phyloP scores from a whole-genome alignment of 2,329 filamentous ascomycete species.

The Stemphylium beticola region DNA sequence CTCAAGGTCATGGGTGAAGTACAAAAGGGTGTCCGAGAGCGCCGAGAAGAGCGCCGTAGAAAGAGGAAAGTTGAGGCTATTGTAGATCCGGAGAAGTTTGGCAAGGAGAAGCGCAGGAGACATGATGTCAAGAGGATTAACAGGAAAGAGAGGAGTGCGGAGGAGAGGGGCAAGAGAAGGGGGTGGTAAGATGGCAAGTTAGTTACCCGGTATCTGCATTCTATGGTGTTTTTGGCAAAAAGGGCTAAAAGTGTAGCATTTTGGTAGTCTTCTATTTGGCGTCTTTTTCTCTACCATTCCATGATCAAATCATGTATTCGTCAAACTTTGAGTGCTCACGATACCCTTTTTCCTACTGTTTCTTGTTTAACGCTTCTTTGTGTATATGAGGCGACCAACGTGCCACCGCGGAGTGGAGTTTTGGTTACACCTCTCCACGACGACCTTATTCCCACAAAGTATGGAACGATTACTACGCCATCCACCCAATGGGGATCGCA shows the following conservation, averaged over 20 bases:
- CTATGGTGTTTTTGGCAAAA: neutral
- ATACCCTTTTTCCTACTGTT: no score
- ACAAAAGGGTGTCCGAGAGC: slow-evolving; percentile 72
- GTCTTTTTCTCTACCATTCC: no score
- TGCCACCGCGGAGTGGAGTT: no score
- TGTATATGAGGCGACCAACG: no score
- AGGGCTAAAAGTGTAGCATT: neutral
- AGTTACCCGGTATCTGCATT: neutral
- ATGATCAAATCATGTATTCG: no score
- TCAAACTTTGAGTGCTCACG: no score
- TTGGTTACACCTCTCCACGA: no score
- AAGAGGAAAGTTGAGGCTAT: slow-evolving; percentile 93
- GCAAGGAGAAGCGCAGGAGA: slow-evolving; percentile 78
- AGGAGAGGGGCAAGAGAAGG: slow-evolving; percentile 74
- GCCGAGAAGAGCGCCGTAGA: slow-evolving; percentile 73
- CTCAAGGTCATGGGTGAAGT: slow-evolving; percentile 75
- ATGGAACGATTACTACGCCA: no score
- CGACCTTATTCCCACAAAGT: no score
- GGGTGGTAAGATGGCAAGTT: slow-evolving; percentile 61
- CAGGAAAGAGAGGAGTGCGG: slow-evolving; percentile 76
- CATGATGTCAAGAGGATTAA: slow-evolving; percentile 59
- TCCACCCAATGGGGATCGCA: no score
- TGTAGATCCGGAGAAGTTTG: slow-evolving; percentile 75
- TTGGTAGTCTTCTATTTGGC: no score
- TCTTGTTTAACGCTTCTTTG: no score